Evolutionary conservation across 2,329 filamentous ascomycete genomes (phyloP), one percentile per base, ranked within the genome.

Genomic region (Fusarium sp.): DNA sequence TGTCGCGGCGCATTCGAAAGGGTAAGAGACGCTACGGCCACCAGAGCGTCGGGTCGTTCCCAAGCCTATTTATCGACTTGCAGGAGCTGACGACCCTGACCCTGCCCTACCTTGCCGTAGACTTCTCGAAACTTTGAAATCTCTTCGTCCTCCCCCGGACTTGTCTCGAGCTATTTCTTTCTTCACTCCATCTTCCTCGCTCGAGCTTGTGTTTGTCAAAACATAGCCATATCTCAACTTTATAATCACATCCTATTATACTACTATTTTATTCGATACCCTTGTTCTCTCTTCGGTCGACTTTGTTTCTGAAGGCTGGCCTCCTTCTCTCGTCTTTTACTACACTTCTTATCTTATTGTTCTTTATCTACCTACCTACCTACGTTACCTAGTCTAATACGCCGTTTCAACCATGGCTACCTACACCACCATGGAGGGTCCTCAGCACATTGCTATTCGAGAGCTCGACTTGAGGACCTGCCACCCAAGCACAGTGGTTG

Each of bases 391-490:
- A 47, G 60, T 52, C 56, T 66, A 66, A 62, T 66, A 67, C 60
- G 49, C 53, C 44, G 47, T 51, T 46, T 34, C 32, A 46, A 34
- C 27, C 47, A 72, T 71, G 65, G 54, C 69, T 41, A 71, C 54
- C 47, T 61, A 62, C 64, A 70, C 69, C 47, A 75, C 61, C 48
- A 76, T 77, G 72, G 75, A 77, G 30, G 71, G 58, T 59, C 62
- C 66, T 60, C 79, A 82, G 76, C 79, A 80, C 71, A 72, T 75
- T 58, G 73, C 74, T 43, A 79, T 85, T 74, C 80, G 82, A 71
- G 84, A 86, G 81, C 82, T 87, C 69, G 82, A 87, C 72, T 77
- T 88, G 72, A 83, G 83, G 68, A 79, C 81, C 58, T 84, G 81
- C 65, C 80, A 83, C 59, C 79, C 82, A 46, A 83, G 81, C 69